Percentiles rank a stretch among this genome's conserved stretches.
Conservation (phyloP, 129 eudicot species). For the Heracleum sosnowskyi region DNA sequence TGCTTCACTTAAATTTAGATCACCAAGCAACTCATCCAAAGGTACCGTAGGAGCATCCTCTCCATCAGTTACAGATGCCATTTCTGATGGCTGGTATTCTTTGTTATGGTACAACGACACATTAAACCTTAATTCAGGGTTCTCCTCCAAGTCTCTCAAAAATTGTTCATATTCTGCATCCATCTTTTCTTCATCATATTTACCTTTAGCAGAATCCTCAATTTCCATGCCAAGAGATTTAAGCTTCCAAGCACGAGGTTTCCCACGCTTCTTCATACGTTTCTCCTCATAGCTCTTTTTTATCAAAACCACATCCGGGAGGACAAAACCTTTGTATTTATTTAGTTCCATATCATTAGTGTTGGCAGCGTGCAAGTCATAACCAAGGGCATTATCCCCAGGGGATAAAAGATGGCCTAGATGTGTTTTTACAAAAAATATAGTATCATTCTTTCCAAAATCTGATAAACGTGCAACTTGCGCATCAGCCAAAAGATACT, state of each 20-base stretch:
- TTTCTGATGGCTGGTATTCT: conserved; percentile 14
- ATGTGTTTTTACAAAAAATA: conserved; percentile 7
- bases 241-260: conserved; percentile 27
- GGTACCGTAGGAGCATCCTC: conserved; percentile 17
- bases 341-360: conserved; percentile 22
- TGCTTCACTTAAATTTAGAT: background rate
- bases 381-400: conserved; percentile 14
- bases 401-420: conserved; percentile 13
- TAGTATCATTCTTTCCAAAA: conserved; percentile 11
- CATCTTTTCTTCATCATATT: conserved; percentile 9
- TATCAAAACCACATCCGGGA: conserved; percentile 18
- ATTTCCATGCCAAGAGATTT: conserved; percentile 26
- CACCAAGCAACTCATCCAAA: conserved; percentile 12
- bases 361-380: conserved; percentile 21
- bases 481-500: conserved; percentile 13
- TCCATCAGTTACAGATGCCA: conserved; percentile 5
- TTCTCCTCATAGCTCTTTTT: conserved; percentile 14
- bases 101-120: conserved; percentile 5
- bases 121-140: conserved; percentile 13
- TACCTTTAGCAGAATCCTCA: conserved; percentile 15
- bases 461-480: conserved; percentile 11
- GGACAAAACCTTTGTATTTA: conserved; percentile 18
- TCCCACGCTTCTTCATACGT: conserved; percentile 10
- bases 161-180: conserved; percentile 10
- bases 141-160: conserved; percentile 12